Evolutionary conservation across 176 grass and related monocot species (phyloP), one percentile per base, ranked within the genome.

Genomic region (Oryza officinalis): DNA sequence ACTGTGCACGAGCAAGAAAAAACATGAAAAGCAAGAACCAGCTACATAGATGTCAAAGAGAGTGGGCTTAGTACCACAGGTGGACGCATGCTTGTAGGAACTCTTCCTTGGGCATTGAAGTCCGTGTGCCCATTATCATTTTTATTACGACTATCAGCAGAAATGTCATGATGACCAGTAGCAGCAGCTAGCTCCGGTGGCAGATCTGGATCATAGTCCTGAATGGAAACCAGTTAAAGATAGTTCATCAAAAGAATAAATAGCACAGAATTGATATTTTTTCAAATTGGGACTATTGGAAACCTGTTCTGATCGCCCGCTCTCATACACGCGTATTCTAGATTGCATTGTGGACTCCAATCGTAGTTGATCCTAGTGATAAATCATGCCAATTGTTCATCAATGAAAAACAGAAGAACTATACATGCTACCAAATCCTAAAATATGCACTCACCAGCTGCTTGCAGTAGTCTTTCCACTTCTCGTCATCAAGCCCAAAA

Each of bases 271-370:
- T 49, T 17, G 73, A 79, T 52, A 41, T 80, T 60, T n/a, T 70
- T 27, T 35, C 52, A 13, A 63, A 89, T 69, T 71, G 33, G 78
- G 31, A 73, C 57, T 41, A 71, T 22, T 81, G 17, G 8, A 60
- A 78, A 91, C 97, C 89, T 94, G 97, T 77, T 99, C 93, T 63
- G 93, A 96, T 84, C 97, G 91, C 13, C 93, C 97, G 76, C 97
- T 99, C 76, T 99, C 97, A 12, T 99, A 99, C 45, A 99, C 97
- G 38, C 97, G 88, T 85, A 99, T 99, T 90, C 92, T 99, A 84
- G 92, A 95, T 94, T 99, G 93, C 97, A 99, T 99, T 80, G 97
- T 99, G 61, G 97, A 92, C 69, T 99, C 97, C 83, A 99, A 31
- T 70, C 92, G 86, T 82, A 87, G 81, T 89, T 96, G 97, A 60